These are phyloP conservation scores for Rubia tinctorum DNA, from an alignment of 305 asterid species.

Conservation along the genomic window DNA sequence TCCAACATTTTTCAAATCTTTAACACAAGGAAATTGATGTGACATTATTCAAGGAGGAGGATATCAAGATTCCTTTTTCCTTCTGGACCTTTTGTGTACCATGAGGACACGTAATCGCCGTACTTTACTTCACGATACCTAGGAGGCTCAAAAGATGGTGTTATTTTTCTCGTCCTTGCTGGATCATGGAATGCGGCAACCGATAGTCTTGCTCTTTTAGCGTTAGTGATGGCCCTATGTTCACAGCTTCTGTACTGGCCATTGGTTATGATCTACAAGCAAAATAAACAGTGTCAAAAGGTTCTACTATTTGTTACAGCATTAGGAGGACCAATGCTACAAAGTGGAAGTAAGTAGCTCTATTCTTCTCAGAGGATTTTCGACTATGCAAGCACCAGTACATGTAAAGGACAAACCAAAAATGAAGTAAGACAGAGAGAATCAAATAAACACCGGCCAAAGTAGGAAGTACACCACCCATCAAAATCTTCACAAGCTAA, in stretches of 20 bases:
- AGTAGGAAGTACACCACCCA: not conserved
- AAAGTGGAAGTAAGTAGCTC: not conserved
- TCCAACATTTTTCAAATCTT: not conserved
- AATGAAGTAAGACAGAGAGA: not conserved
- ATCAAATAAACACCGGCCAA: not conserved
- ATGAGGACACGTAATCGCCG: conserved; percentile 73
- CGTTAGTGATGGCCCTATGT: conserved; percentile 80
- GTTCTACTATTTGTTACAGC: not conserved
- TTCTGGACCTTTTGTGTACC: conserved; percentile 91
- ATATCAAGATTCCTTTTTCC: conserved; percentile 82
- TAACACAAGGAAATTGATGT: not conserved
- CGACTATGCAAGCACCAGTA: not conserved
- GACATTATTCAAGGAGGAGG: conserved; percentile 38
- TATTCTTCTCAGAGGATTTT: not conserved
- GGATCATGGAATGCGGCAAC: conserved; percentile 95
- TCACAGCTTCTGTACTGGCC: conserved; percentile 72
- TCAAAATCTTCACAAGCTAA: not conserved
- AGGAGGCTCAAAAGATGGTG: conserved; percentile 58
- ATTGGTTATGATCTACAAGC: conserved; percentile 63
- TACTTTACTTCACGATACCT: conserved; percentile 55
- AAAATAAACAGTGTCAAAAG: not conserved
- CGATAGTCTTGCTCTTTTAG: conserved; percentile 62
- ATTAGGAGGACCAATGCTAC: too few relatives aligned
- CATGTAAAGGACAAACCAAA: not conserved
- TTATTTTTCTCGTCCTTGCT: conserved; percentile 50